These are phyloP conservation scores for Colletotrichum falcatum DNA, from an alignment of 2,329 filamentous ascomycete genomes.

Conservation along the genomic window DNA sequence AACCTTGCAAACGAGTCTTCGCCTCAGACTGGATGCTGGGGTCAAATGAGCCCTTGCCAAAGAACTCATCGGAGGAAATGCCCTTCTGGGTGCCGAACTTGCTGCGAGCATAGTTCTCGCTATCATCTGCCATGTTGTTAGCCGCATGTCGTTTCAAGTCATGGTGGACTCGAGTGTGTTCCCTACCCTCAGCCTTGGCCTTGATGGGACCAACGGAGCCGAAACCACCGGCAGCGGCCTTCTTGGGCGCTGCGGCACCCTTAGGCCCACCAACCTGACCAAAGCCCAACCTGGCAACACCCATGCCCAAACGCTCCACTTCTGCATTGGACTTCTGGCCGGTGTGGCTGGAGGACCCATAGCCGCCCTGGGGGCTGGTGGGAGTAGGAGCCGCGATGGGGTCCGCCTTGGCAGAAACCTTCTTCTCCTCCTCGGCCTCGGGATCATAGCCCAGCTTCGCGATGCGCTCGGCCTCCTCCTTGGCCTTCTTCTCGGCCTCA, in stretches of 20 bases:
- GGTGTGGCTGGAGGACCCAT: conserved; percentile 69
- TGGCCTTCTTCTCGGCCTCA: conserved; percentile 95
- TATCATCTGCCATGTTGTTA: conserved; percentile 67
- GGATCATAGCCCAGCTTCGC: conserved; percentile 96
- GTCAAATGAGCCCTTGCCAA: conserved; percentile 90
- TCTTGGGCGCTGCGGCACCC: conserved; percentile 73
- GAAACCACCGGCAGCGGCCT: conserved; percentile 78
- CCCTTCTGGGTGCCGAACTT: conserved; percentile 96
- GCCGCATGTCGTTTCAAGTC: not conserved
- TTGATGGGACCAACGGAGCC: conserved; percentile 85
- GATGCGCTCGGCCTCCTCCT: conserved; percentile 96
- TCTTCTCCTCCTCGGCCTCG: conserved; percentile 77
- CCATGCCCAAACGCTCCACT: conserved; percentile 91
- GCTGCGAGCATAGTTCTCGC: conserved; percentile 83
- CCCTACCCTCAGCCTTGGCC: conserved; percentile 74
- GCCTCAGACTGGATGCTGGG: conserved; percentile 84
- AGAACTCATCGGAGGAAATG: conserved; percentile 98
- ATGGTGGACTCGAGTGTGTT: not conserved
- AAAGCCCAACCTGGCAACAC: conserved; percentile 85
- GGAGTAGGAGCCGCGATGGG: conserved; percentile 81
- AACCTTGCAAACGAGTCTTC: conserved; percentile 87
- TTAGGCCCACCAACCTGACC: conserved; percentile 81
- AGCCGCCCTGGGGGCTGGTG: conserved; percentile 73
- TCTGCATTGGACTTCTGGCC: conserved; percentile 79
- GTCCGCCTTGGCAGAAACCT: conserved; percentile 60